Percentiles rank a stretch among this genome's conserved stretches.
These are phyloP conservation scores for Venturiaceae sp. DNA, from an alignment of 2,329 filamentous ascomycete genomes.

Conservation along the genomic window DNA sequence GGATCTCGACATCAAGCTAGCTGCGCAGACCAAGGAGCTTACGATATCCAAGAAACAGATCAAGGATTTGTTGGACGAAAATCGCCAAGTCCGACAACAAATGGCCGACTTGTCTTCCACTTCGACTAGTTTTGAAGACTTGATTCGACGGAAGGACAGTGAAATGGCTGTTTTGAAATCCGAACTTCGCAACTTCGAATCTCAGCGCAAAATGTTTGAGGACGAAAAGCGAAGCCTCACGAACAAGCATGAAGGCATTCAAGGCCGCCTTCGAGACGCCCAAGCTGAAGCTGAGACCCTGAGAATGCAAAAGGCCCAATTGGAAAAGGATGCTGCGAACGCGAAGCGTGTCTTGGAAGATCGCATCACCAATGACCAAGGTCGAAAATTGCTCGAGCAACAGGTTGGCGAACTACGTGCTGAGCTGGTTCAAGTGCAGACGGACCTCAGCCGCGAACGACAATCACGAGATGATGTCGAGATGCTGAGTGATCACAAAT, in stretches of 20 bases:
- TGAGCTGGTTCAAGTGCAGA: slow-evolving; percentile 75
- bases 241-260: slow-evolving; percentile 69
- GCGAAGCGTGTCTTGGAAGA: slow-evolving; percentile 79
- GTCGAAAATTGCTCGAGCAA: slow-evolving; percentile 70
- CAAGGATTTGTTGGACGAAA: slow-evolving; percentile 68
- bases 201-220: slow-evolving; percentile 69
- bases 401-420: slow-evolving; percentile 83
- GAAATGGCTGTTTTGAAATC: slow-evolving; percentile 77
- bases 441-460: slow-evolving; percentile 80
- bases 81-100: slow-evolving; percentile 72
- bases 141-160: slow-evolving; percentile 88
- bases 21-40: slow-evolving; percentile 68
- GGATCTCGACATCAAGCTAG: slow-evolving; percentile 78
- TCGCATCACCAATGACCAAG: slow-evolving; percentile 81
- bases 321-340: slow-evolving; percentile 82
- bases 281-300: slow-evolving; percentile 84
- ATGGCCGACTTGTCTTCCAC: slow-evolving; percentile 81
- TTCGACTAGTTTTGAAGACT: slow-evolving; percentile 89
- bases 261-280: slow-evolving; percentile 67
- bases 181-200: slow-evolving; percentile 75
- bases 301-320: slow-evolving; percentile 70
- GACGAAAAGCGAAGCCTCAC: slow-evolving; percentile 64
- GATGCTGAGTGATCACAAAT: slow-evolving; percentile 82
- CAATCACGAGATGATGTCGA: slow-evolving; percentile 93
- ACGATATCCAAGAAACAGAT: slow-evolving; percentile 64